Conservation (phyloP, 2,329 filamentous ascomycete species). For the Ceratocystis variospora region DNA sequence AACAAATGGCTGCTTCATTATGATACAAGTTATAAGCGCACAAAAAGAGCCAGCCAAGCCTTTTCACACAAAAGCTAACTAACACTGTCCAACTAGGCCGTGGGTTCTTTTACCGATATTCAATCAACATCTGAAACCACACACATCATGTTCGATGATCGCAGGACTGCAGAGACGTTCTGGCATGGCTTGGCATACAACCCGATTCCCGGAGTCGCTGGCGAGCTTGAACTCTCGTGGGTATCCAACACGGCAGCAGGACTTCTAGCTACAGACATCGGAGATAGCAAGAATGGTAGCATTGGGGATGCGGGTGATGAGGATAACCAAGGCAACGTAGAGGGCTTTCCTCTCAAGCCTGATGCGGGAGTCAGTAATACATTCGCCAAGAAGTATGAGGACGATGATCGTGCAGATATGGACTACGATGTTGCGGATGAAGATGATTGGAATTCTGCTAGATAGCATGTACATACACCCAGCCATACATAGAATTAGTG, state of each 20-base stretch:
- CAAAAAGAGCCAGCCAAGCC: neutral
- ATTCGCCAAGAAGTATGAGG: conserved; percentile 22
- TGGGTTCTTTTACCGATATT: conserved; percentile 49
- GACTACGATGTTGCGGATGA: conserved; percentile 43
- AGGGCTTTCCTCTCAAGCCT: neutral
- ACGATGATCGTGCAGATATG: conserved; percentile 31
- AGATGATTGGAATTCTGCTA: conserved; percentile 30
- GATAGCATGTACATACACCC: neutral
- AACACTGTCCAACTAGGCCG: conserved; percentile 31
- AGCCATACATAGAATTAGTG: neutral
- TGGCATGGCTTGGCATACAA: conserved; percentile 43
- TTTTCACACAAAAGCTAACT: neutral
- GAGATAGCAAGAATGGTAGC: conserved; percentile 16
- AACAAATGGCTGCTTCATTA: conserved; percentile 18
- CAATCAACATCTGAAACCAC: conserved; percentile 35
- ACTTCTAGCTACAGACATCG: conserved; percentile 21
- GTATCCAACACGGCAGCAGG: conserved; percentile 26
- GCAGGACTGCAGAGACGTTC: conserved; percentile 58
- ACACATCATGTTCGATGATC: conserved; percentile 50
- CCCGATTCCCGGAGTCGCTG: conserved; percentile 47
- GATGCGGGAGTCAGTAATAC: neutral
- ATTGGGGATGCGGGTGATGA: conserved; percentile 18
- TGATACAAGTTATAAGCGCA: conserved; percentile 21
- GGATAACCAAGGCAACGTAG: neutral
- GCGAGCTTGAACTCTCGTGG: conserved; percentile 54